Evolutionary conservation across 2,329 filamentous ascomycete genomes (phyloP).

Genomic region (Paraphaeosphaeria sporulosa): DNA sequence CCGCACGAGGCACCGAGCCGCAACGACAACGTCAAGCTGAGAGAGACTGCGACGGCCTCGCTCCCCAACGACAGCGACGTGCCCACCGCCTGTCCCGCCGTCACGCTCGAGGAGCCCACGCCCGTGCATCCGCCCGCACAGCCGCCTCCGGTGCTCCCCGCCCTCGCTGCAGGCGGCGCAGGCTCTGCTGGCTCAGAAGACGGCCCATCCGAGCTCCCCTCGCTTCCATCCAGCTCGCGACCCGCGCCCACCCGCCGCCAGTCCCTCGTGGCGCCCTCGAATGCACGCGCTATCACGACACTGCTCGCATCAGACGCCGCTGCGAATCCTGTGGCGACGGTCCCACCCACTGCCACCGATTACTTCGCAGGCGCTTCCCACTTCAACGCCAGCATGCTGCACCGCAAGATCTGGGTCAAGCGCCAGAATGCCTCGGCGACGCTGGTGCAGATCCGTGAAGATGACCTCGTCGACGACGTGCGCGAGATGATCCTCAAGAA

Average conservation of each 20-base stretch:
- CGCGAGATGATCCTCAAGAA: constrained; percentile 91
- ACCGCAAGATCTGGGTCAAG: constrained; percentile 94
- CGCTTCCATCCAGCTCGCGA: constrained; percentile 10
- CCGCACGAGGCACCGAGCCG: constrained; percentile 14
- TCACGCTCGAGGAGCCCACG: constrained; percentile 46
- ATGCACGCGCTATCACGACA: constrained; percentile 58
- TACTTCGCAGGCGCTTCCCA: constrained; percentile 48
- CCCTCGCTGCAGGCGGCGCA: constrained; percentile 13
- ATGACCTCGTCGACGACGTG: constrained; percentile 93
- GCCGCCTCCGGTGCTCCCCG: constrained; percentile 20
- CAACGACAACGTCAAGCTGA: constrained; percentile 13
- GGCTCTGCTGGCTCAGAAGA: constrained; percentile 22
- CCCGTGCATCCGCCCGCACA: constrained; percentile 36
- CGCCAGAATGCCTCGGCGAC: constrained; percentile 86
- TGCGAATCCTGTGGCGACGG: constrained; percentile 30
- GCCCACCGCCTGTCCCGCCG: constrained; percentile 26
- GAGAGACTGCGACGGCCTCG: constrained; percentile 19
- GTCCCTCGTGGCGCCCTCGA: constrained; percentile 49
- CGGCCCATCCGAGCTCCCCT: constrained; percentile 23
- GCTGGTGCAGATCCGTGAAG: constrained; percentile 81
- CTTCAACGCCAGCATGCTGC: constrained; percentile 51
- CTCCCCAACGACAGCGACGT: constrained; percentile 12
- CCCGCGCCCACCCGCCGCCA: constrained; percentile 53
- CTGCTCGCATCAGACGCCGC: constrained; percentile 57
- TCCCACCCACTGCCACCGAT: constrained; percentile 44